phyloP scores from a whole-genome alignment of 768 basidiomycete species.

The Mycena latifolia region DNA sequence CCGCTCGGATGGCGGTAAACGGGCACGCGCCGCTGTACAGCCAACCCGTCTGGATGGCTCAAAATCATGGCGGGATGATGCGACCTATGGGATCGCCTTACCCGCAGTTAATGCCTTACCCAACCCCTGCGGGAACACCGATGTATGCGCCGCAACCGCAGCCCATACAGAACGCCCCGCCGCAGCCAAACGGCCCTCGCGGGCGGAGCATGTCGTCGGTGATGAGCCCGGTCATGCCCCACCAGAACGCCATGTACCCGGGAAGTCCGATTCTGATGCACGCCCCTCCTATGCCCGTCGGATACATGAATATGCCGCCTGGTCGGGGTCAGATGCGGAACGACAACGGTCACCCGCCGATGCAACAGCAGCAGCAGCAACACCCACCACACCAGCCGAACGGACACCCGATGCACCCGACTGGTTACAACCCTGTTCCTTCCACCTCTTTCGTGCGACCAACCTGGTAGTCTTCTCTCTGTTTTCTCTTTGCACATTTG shows the following conservation, averaged over 20 bases:
- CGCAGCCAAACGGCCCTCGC: slow-evolving; percentile 51
- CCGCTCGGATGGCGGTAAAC: slow-evolving; percentile 70
- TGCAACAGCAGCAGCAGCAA: slow-evolving; percentile 50
- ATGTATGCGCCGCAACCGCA: slow-evolving; percentile 62
- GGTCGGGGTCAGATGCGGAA: slow-evolving; percentile 64
- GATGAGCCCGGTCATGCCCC: slow-evolving; percentile 80
- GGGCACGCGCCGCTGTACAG: slow-evolving; percentile 72
- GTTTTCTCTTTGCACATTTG: slow-evolving; percentile 42
- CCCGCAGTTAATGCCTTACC: slow-evolving; percentile 73
- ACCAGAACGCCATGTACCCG: slow-evolving; percentile 65
- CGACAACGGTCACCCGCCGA: slow-evolving; percentile 61
- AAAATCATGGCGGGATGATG: slow-evolving; percentile 64
- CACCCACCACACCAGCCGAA: slow-evolving; percentile 46
- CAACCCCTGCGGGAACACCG: slow-evolving; percentile 61
- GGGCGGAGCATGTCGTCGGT: slow-evolving; percentile 68
- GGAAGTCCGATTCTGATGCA: slow-evolving; percentile 80
- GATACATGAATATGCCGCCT: slow-evolving; percentile 60
- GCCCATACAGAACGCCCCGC: slow-evolving; percentile 56
- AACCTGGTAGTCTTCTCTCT: slow-evolving; percentile 54
- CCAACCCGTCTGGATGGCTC: slow-evolving; percentile 75
- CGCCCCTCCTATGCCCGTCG: slow-evolving; percentile 60
- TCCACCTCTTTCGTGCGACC: slow-evolving; percentile 59
- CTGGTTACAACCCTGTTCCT: slow-evolving; percentile 56
- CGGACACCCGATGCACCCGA: slow-evolving; percentile 47
- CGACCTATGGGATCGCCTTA: slow-evolving; percentile 74